Percentiles rank a stretch among this genome's conserved stretches.
phyloP scores from a whole-genome alignment of 192 early-diverging fungal species.

The Fimicolochytrium jonesii region DNA sequence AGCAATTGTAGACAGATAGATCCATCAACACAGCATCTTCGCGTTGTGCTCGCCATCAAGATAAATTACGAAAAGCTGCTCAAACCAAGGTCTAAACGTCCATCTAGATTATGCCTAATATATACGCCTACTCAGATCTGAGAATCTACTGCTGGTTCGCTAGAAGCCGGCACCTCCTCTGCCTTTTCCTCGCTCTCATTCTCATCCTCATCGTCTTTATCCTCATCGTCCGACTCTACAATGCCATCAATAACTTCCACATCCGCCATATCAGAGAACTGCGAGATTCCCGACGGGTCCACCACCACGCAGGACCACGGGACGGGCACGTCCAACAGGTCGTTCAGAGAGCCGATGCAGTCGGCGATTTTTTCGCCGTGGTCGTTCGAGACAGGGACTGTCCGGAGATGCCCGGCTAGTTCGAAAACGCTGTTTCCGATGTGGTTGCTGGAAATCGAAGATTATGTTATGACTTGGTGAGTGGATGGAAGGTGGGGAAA shows the following conservation, averaged over 20 bases:
- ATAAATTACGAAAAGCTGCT: too few relatives aligned
- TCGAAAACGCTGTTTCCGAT: constrained; percentile 25
- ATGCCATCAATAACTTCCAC: constrained; percentile 7
- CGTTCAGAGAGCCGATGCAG: constrained; percentile 19
- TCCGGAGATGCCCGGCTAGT: constrained; percentile 11
- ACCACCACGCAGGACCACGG: constrained; percentile 18
- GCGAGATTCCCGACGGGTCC: constrained; percentile 15
- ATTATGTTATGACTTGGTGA: too few relatives aligned
- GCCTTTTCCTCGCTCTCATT: not conserved
- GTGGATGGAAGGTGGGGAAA: too few relatives aligned
- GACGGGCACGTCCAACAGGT: constrained; percentile 12
- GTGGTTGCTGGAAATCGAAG: constrained; percentile 19
- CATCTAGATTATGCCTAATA: too few relatives aligned
- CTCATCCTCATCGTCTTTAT: not conserved
- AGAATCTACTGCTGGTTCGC: too few relatives aligned
- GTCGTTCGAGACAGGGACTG: constrained; percentile 1
- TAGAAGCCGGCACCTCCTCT: too few relatives aligned
- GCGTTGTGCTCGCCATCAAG: too few relatives aligned
- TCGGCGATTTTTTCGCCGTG: constrained; percentile 18
- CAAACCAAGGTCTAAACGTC: too few relatives aligned
- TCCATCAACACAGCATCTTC: too few relatives aligned
- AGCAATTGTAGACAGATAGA: too few relatives aligned
- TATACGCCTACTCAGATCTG: too few relatives aligned
- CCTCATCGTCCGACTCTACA: not conserved
- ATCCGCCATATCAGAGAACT: constrained; percentile 19